Base-by-base conservation (phyloP, 192 early-diverging fungal genomes). In the Allomyces macrogynus region DNA sequence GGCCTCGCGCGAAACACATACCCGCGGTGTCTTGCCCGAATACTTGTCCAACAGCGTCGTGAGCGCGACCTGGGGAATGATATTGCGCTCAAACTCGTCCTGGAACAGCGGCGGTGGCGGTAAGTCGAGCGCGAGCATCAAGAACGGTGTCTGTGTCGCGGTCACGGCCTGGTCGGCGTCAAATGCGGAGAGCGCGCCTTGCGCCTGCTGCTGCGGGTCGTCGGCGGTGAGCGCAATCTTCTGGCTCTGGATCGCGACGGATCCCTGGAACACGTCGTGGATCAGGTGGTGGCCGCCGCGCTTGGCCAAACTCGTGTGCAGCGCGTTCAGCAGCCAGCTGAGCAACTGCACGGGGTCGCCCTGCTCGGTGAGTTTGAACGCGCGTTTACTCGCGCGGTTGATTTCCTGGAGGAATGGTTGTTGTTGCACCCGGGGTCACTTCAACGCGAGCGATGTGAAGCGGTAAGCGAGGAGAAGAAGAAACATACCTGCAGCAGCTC, bases 11-110 rank as follows among this genome's bases (percentile, higher is more conserved):
- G n/a, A n/a, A n/a, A n/a, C 22, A 73, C 65, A 32, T 69, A 86
- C 86, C 76, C 81, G 82, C 1, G 79, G 72, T 0, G 80, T 83
- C 25, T 76, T 75, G 24, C 92, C 95, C 64, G 95, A 82, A 68
- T 90, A 98, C 68, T 93, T 92, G 14, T 76, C 68, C 5, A 98
- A 72, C 60, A 98, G 82, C 5, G 84, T 80, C 1, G 77, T 70
- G n/a, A 98, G 73, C 0, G 91, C 80, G 24, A 95, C 82, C 67
- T 98, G 95, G 10, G 95, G 95, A 69, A 98, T 92, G 66, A 92
- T 90, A 66, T 87, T 87, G 49, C 83, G 80, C 65, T 91, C 84
- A 10, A 79, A 67, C 60, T 92, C 91, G 67, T 90, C 90, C 42
- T 86, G 84, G 70, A 92, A 98, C 22, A 98, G 72, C 3, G 93